Base-by-base conservation (phyloP, 352 stramenopile genomes). In the Phytopythium kandeliae region DNA sequence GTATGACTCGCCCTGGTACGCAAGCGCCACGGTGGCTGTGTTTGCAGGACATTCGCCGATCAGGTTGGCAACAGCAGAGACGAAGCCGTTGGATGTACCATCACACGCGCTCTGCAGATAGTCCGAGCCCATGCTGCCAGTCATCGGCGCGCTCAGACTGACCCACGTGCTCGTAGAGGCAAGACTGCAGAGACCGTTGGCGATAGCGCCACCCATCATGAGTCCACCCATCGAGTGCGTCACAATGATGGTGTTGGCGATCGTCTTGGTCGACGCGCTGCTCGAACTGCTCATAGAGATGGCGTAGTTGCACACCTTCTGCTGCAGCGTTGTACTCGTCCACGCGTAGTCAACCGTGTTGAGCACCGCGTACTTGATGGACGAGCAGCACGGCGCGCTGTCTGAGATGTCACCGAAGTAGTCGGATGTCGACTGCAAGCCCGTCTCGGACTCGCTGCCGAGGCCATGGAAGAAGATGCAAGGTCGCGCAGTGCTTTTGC, bases 221-320 rank as follows among this genome's bases (percentile, higher is more conserved):
- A 84, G 58, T 10, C 67, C 69, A 15, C 69, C 69, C 67, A 80
- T 80, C 0, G 72, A 84, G 47, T 84, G 69, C 16, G 63, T 64
- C 17, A 80, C 52, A 16, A 84, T 49, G 42, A 80, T 79, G 1
- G 69, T 69, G 44, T 78, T 60, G 12, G 63, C 49, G 36, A 78
- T 70, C 41, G 65, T 51, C 9, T 51, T 47, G 7, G 55, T 48
- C 4, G 47, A 62, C 24, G 31, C 41, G 25, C 54, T 57, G 21
- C 65, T 58, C 2, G 57, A 48, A 12, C 51, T 67, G 40, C 67
- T 31, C 0, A 31, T 31, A 9, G 42, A 50, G 8, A 66, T 26
- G 1, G 66, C 62, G 6, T 65, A 48, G 40, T 72, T 37, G 52
- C 71, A 74, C 41, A 72, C 12, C 12, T 63, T 65, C 17, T 76